These are phyloP conservation scores for Dioscorea cayenensis DNA, from an alignment of 116 monocot genomes.

Conservation along the genomic window DNA sequence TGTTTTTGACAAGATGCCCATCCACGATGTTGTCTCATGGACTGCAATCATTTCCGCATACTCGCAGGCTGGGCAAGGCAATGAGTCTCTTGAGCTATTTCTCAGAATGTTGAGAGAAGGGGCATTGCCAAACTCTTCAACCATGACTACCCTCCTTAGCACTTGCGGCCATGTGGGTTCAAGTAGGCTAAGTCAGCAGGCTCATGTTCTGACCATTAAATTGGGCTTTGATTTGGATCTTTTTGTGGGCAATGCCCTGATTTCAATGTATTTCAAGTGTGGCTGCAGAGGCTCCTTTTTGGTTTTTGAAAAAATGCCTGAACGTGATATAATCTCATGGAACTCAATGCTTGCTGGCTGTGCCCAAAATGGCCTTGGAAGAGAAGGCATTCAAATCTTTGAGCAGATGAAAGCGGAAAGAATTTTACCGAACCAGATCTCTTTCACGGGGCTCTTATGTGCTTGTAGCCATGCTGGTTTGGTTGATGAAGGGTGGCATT, in stretches of 20 bases:
- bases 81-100: slow-evolving; percentile 40
- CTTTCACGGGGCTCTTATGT: slow-evolving; percentile 32
- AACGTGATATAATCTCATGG: slow-evolving; percentile 46
- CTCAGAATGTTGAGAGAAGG: slow-evolving; percentile 28
- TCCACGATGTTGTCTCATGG: slow-evolving; percentile 51
- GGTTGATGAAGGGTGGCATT: slow-evolving; percentile 35
- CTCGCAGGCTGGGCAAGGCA: slow-evolving; percentile 29
- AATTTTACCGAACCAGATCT: slow-evolving; percentile 31
- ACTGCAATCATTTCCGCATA: slow-evolving; percentile 55
- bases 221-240: slow-evolving; percentile 31
- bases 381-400: slow-evolving; percentile 38
- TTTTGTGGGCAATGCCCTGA: slow-evolving; percentile 43
- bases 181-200: slow-evolving; percentile 31
- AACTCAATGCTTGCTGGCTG: slow-evolving; percentile 47
- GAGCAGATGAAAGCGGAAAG: slow-evolving; percentile 42
- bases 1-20: slow-evolving; percentile 43
- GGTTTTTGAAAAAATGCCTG: slow-evolving; percentile 42
- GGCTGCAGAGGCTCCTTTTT: slow-evolving; percentile 29
- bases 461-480: slow-evolving; percentile 61
- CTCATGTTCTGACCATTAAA: slow-evolving; percentile 33
- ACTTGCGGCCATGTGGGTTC: slow-evolving; percentile 29
- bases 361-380: slow-evolving; percentile 48
- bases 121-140: slow-evolving; percentile 33
- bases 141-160: slow-evolving; percentile 36
- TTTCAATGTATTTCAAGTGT: slow-evolving; percentile 60